Conservation (phyloP, 1,284 basidiomycete species). For the Malassezia restricta region DNA sequence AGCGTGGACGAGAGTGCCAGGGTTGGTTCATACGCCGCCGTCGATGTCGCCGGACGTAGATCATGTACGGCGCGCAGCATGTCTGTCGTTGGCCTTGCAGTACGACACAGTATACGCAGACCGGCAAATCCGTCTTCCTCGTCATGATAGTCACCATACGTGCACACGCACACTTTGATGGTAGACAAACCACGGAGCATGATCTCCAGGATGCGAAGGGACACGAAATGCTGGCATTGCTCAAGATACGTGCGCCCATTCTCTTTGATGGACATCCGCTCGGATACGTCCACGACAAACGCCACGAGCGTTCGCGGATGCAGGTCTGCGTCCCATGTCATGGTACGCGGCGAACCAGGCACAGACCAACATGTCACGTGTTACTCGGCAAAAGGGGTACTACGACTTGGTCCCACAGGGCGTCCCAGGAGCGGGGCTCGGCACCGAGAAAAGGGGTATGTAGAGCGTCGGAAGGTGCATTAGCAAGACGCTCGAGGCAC, state of each 20-base stretch:
- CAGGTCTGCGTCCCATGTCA: background rate
- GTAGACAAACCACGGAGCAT: constrained; percentile 14
- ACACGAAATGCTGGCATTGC: constrained; percentile 1
- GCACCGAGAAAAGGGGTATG: background rate
- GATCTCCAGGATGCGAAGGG: constrained; percentile 12
- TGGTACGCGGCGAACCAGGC: background rate
- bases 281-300: constrained; percentile 13
- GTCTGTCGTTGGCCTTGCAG: constrained; percentile 10
- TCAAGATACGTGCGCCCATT: background rate
- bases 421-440: constrained; percentile 2
- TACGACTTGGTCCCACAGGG: constrained; percentile 3
- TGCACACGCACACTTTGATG: constrained; percentile 7
- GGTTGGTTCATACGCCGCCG: background rate
- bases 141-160: background rate
- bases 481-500: constrained; percentile 50
- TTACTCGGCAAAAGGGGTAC: background rate
- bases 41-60: background rate
- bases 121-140: background rate
- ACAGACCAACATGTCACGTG: too few species aligned
- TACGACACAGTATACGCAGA: background rate
- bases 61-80: constrained; percentile 1
- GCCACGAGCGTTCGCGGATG: constrained; percentile 13
- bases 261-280: background rate
- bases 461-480: background rate
- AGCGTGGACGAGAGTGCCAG: too few species aligned